phyloP scores from a whole-genome alignment of 129 eudicot genomes.

The Flaveria linearis region DNA sequence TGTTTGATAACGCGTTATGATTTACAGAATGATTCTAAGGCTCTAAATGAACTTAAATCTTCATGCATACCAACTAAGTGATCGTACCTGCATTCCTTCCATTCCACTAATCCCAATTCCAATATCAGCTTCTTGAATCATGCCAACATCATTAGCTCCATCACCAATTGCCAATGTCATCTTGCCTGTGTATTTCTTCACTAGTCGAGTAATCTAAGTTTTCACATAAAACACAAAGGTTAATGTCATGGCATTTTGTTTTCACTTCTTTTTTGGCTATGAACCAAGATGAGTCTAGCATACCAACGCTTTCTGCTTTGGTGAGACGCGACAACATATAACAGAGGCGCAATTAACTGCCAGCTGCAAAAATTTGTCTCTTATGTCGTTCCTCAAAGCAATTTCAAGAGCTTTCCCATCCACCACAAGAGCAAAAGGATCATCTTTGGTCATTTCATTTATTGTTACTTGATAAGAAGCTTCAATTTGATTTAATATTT shows the following conservation, averaged over 20 bases:
- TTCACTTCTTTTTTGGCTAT: not conserved
- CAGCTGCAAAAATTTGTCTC: slow-evolving; percentile 38
- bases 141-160: slow-evolving; percentile 66
- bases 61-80: not conserved
- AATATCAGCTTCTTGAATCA: slow-evolving; percentile 67
- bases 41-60: no score
- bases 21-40: not conserved
- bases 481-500: slow-evolving; percentile 44
- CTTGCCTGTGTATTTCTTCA: slow-evolving; percentile 48
- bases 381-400: slow-evolving; percentile 43
- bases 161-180: slow-evolving; percentile 58
- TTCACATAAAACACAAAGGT: slow-evolving; percentile 14
- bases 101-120: slow-evolving; percentile 63
- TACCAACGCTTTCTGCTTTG: slow-evolving; percentile 58
- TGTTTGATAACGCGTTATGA: not conserved
- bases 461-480: slow-evolving; percentile 34
- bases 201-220: slow-evolving; percentile 52
- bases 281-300: slow-evolving; percentile 16
- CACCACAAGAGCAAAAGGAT: slow-evolving; percentile 48
- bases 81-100: slow-evolving; percentile 69
- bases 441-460: slow-evolving; percentile 39
- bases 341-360: slow-evolving; percentile 54
- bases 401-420: slow-evolving; percentile 52
- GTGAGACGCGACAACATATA: slow-evolving; percentile 54
- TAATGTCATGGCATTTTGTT: not conserved